A percentile compares a stretch with the other conserved stretches of the same genome.
Evolutionary conservation across 495 filamentous ascomycete genomes (phyloP).

Genomic region (Podospora pseudocomata): DNA sequence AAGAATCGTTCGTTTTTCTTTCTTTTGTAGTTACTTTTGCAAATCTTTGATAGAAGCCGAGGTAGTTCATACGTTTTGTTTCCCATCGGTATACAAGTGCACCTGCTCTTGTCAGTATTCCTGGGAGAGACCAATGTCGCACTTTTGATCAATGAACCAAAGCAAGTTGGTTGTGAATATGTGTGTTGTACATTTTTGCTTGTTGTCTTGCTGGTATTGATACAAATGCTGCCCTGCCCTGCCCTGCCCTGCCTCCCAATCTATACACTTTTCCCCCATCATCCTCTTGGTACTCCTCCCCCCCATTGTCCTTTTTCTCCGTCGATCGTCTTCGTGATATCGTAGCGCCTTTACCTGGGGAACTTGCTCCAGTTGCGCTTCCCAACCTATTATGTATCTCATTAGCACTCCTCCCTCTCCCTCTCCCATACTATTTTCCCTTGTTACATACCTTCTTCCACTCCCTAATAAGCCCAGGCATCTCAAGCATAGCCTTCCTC

Average conservation of each 20-base stretch:
- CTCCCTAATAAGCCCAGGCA: slow-evolving; percentile 82
- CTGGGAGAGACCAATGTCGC: no score
- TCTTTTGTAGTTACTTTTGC: background rate
- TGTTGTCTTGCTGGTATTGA: background rate
- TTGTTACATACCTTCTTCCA: slow-evolving; percentile 80
- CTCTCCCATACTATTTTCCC: background rate
- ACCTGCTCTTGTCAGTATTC: background rate
- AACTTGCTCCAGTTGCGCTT: slow-evolving; percentile 88
- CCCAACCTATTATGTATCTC: slow-evolving; percentile 57
- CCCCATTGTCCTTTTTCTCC: background rate
- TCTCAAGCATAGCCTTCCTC: slow-evolving; percentile 86
- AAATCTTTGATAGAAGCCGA: background rate
- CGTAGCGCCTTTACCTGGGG: slow-evolving; percentile 55
- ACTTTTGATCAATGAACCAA: no score
- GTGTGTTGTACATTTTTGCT: background rate
- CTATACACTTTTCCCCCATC: background rate
- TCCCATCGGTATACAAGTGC: no score
- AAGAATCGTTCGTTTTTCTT: background rate
- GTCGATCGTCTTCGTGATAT: background rate
- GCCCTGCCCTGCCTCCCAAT: background rate
- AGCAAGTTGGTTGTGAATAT: background rate
- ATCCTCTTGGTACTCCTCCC: background rate
- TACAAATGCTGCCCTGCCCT: background rate
- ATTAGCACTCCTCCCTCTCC: background rate
- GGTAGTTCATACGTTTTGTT: background rate